Evolutionary conservation across 371 early-diverging fungal genomes (phyloP), one percentile per base, ranked within the genome.

Genomic region (Mucor racemosus): DNA sequence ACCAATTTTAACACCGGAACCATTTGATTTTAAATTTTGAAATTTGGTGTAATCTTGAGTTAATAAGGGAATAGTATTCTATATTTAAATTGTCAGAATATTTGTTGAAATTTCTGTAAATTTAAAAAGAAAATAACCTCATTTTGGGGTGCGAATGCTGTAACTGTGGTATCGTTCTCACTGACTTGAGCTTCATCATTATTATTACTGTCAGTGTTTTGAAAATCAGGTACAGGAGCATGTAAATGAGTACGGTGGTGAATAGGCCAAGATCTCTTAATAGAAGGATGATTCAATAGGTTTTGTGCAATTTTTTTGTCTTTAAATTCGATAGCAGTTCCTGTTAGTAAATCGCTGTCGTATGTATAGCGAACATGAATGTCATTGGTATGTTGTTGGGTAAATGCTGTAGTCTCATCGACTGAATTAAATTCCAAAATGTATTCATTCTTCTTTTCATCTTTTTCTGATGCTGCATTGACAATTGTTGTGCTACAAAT

Each of bases 1-100:
- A 31, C 81, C 81, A 55, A 81, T 64, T 15, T 71, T 72, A n/a
- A 81, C 65, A 19, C 74, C 67, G 7, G 63, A 48, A 10, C 79
- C 79, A 44, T 75, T 68, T 15, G 61, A 57, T 17, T 64, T 62
- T 7, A 76, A 50, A 17, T 50, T 26, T 62, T 62, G 26, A 39
- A 71, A 74, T 8, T 50, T 58, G 50, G 70, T 44, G 48, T 72
- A 68, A 6, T 48, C 60, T 13, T 40, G 48, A 7, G 79, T 78
- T 62, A 78, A 64, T 7, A 56, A 42, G 14, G 41, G 40, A 8
- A 73, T 34, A 7, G 74, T 72, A 17, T 71, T 67, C 74, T 76
- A 62, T 34, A 21, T 41, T 14, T 10, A 41, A 4, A 10, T 41
- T 41, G 42, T 41, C 42, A 41, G 42, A 41, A 38, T 38, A 38